Conservation (phyloP, 441 rosid species). For the Erysimum pusillum region DNA sequence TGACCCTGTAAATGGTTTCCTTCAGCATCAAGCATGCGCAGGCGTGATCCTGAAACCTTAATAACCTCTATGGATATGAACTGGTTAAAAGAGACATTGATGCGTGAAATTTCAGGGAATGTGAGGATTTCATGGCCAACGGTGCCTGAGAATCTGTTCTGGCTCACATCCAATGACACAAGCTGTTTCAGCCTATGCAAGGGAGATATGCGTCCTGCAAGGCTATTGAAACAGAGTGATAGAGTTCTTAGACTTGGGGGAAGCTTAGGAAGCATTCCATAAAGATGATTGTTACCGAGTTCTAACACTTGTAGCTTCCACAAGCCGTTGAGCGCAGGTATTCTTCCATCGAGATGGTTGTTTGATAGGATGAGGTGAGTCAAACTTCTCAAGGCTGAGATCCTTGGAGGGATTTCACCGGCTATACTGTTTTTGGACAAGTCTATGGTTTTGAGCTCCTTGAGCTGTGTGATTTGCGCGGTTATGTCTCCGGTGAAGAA, state of each 20-base stretch:
- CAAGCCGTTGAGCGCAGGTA: conserved; percentile 57
- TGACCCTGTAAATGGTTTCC: conserved; percentile 58
- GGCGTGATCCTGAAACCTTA: conserved; percentile 44
- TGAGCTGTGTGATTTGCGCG: conserved; percentile 46
- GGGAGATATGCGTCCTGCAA: conserved; percentile 58
- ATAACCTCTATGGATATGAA: conserved; percentile 46
- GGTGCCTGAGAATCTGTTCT: conserved; percentile 61
- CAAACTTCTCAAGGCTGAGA: conserved; percentile 57
- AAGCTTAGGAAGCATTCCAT: conserved; percentile 56
- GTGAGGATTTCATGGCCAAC: conserved; percentile 46
- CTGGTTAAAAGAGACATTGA: conserved; percentile 48
- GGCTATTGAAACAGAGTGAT: conserved; percentile 50
- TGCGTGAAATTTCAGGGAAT: conserved; percentile 42
- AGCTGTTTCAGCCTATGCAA: conserved; percentile 49
- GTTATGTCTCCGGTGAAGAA: conserved; percentile 63
- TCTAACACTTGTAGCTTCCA: conserved; percentile 65
- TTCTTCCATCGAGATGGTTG: conserved; percentile 58
- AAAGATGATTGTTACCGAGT: conserved; percentile 55
- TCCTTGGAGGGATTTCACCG: conserved; percentile 52
- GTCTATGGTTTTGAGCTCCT: conserved; percentile 51
- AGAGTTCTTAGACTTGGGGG: conserved; percentile 56
- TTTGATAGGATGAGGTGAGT: conserved; percentile 50
- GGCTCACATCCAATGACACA: conserved; percentile 54
- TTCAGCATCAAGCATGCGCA: conserved; percentile 58
- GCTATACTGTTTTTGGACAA: conserved; percentile 61